Conservation (phyloP, 2,329 filamentous ascomycete genomes). For the Apiospora pterosperma region DNA sequence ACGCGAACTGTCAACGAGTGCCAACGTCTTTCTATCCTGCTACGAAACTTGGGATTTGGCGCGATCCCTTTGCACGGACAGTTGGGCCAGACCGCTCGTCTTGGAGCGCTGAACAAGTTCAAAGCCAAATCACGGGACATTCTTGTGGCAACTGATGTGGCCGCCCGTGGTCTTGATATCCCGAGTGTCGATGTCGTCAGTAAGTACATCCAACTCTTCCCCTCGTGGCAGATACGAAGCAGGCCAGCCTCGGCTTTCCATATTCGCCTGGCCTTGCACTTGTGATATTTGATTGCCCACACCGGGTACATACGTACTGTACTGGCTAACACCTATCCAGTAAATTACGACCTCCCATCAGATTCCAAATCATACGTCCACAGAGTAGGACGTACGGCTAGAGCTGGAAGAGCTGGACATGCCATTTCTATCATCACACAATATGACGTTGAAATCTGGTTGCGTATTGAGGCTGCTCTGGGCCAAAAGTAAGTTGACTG, state of each 20-base stretch:
- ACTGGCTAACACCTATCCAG: conserved; percentile 54
- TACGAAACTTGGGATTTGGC: conserved; percentile 80
- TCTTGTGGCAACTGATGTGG: conserved; percentile 90
- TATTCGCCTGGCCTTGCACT: not conserved
- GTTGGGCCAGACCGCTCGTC: conserved; percentile 79
- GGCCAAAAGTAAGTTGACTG: conserved; percentile 62
- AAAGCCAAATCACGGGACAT: conserved; percentile 76
- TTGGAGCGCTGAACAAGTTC: conserved; percentile 91
- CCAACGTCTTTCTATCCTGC: conserved; percentile 77
- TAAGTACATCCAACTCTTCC: not conserved
- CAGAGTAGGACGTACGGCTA: conserved; percentile 81
- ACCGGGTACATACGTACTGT: conserved; percentile 35
- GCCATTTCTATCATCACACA: conserved; percentile 82
- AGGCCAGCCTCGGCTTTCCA: not conserved
- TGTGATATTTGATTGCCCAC: not conserved
- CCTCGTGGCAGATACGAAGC: not conserved
- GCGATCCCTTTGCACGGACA: conserved; percentile 93
- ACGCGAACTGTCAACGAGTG: conserved; percentile 89
- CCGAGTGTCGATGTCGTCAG: conserved; percentile 80
- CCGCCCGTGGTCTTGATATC: conserved; percentile 87
- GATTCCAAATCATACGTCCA: conserved; percentile 92
- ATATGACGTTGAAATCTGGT: conserved; percentile 69
- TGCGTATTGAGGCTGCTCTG: conserved; percentile 78
- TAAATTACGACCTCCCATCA: conserved; percentile 81
- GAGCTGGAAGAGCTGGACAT: conserved; percentile 80